These are phyloP conservation scores for Podosphaera aphanis DNA, from an alignment of 2,329 filamentous ascomycete species.

Conservation along the genomic window DNA sequence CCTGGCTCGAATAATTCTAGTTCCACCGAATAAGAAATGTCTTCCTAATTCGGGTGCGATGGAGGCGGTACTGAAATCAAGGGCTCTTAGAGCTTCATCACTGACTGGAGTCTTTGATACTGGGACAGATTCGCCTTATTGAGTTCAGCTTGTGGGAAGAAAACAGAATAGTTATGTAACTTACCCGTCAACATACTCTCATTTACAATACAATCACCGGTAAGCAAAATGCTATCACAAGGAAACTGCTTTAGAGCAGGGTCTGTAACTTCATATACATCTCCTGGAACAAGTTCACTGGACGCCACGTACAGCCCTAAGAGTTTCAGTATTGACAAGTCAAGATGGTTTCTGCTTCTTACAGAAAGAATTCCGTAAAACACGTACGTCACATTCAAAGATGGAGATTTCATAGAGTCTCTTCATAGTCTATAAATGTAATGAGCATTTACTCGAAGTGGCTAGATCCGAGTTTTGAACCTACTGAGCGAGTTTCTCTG, in stretches of 20 bases:
- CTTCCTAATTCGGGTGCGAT: conserved; percentile 64
- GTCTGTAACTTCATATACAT: conserved; percentile 92
- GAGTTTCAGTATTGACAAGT: conserved; percentile 1
- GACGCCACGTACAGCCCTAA: conserved; percentile 65
- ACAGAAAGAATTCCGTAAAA: conserved; percentile 88
- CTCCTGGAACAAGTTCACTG: conserved; percentile 73
- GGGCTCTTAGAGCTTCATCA: conserved; percentile 49
- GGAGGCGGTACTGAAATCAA: conserved; percentile 61
- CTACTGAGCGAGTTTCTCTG: conserved; percentile 62
- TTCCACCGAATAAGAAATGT: conserved; percentile 84
- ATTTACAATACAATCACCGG: conserved; percentile 93
- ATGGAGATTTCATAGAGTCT: conserved; percentile 74
- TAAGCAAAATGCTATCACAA: conserved; percentile 73
- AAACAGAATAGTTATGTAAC: conserved; percentile 1
- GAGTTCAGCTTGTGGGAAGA: conserved; percentile 3
- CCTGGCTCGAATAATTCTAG: conserved; percentile 77
- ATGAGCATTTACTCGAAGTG: conserved; percentile 3
- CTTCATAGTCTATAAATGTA: conserved; percentile 46
- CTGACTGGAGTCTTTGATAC: conserved; percentile 77
- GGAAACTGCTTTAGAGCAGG: conserved; percentile 72
- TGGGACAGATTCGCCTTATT: conserved; percentile 68
- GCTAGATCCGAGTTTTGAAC: conserved; percentile 16
- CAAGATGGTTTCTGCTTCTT: conserved; percentile 13
- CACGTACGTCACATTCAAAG: conserved; percentile 87
- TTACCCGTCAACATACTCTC: conserved; percentile 86